Conservation (phyloP, 495 filamentous ascomycete species). For the Hypoxylon rickii region DNA sequence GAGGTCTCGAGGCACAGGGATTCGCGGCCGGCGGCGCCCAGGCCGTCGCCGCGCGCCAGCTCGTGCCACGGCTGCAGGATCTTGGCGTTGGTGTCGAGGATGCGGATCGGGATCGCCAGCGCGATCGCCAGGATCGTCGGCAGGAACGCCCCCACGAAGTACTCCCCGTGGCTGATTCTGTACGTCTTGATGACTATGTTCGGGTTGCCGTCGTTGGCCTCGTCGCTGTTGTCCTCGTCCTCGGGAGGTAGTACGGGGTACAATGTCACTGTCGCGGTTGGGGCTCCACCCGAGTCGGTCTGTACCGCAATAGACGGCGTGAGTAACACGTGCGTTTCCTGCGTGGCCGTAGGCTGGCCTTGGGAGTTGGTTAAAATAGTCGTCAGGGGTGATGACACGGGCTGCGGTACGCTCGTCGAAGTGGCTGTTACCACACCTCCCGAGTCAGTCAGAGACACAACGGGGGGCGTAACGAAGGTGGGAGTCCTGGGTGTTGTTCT, state of each 20-base stretch:
- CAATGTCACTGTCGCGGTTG: conserved; percentile 38
- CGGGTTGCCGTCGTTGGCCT: background rate
- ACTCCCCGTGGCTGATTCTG: conserved; percentile 30
- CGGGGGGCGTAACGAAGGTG: conserved; percentile 27
- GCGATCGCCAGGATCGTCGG: conserved; percentile 38
- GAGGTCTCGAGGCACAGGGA: conserved; percentile 40
- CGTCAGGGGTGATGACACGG: conserved; percentile 34
- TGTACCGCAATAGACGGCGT: conserved; percentile 21
- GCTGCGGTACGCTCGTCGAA: conserved; percentile 31
- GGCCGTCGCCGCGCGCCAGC: conserved; percentile 31
- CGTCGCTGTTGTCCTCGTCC: background rate
- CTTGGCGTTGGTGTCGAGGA: conserved; percentile 44
- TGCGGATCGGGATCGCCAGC: conserved; percentile 41
- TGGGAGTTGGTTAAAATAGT: conserved; percentile 29
- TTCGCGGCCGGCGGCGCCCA: conserved; percentile 29
- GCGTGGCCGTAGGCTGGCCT: conserved; percentile 34
- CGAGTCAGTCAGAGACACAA: conserved; percentile 27
- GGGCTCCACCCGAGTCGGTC: conserved; percentile 33
- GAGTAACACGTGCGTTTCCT: conserved; percentile 31
- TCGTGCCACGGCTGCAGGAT: conserved; percentile 45
- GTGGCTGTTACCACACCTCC: conserved; percentile 31
- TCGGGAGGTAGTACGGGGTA: conserved; percentile 32
- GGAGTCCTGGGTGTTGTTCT: background rate
- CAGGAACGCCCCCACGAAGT: conserved; percentile 45
- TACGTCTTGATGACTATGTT: conserved; percentile 25